A percentile compares a stretch with the other conserved stretches of the same genome.
phyloP scores from a whole-genome alignment of 2,329 filamentous ascomycete genomes.

The Cladophialophora yegresii region DNA sequence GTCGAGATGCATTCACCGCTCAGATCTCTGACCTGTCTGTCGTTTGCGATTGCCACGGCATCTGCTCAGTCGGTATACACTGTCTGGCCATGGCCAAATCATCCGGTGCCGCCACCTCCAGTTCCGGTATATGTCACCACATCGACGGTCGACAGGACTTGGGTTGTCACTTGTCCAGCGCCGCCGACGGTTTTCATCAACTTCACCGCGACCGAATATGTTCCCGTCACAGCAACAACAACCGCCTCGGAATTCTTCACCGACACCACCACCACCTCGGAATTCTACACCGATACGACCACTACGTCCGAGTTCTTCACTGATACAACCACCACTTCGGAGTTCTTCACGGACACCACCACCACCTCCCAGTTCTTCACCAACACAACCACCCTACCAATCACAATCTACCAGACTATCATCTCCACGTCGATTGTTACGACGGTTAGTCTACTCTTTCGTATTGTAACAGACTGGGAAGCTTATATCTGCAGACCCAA shows the following conservation, averaged over 20 bases:
- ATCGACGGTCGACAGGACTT: slow-evolving; percentile 18
- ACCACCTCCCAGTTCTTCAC: slow-evolving; percentile 21
- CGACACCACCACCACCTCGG: slow-evolving; percentile 25
- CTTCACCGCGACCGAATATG: slow-evolving; percentile 25
- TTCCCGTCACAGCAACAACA: slow-evolving; percentile 13
- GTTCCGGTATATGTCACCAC: slow-evolving; percentile 9
- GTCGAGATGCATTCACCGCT: slow-evolving; percentile 15
- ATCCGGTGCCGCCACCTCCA: slow-evolving; percentile 10
- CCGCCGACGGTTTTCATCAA: slow-evolving; percentile 28
- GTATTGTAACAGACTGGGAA: background rate
- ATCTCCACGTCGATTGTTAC: slow-evolving; percentile 30
- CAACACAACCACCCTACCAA: slow-evolving; percentile 28
- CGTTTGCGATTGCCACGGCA: slow-evolving; percentile 12
- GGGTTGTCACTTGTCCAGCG: slow-evolving; percentile 24
- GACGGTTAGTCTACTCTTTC: slow-evolving; percentile 13
- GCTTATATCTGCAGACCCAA: slow-evolving; percentile 18
- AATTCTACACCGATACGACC: slow-evolving; percentile 23
- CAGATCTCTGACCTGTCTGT: slow-evolving; percentile 15
- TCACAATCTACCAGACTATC: slow-evolving; percentile 32
- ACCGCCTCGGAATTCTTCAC: slow-evolving; percentile 18
- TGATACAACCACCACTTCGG: slow-evolving; percentile 26
- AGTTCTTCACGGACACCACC: slow-evolving; percentile 22
- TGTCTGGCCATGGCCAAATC: slow-evolving; percentile 9
- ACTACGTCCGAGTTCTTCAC: slow-evolving; percentile 22
- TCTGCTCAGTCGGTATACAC: slow-evolving; percentile 15